A percentile compares a stretch with the other conserved stretches of the same genome.
Conservation (phyloP, 192 early-diverging fungal species). For the Coemansia sp. region DNA sequence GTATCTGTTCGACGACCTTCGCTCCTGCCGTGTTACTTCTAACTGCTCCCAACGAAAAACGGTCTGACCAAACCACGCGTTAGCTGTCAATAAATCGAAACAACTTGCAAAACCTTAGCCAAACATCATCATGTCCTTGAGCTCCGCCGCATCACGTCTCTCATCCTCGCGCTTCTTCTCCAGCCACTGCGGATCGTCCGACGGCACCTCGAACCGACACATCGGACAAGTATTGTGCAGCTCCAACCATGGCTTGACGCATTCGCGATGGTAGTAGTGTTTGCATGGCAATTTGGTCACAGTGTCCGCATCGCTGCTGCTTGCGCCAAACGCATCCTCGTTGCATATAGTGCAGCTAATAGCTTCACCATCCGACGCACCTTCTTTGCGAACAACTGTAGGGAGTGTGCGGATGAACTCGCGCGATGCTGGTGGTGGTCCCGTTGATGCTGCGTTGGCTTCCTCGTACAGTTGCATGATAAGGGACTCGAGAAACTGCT, state of each 20-base stretch:
- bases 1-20: too few relatives aligned
- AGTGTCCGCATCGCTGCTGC: not conserved
- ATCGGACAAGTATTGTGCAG: constrained; percentile 56
- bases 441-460: constrained; percentile 29
- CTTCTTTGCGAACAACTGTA: constrained; percentile 9
- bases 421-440: constrained; percentile 50
- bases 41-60: too few relatives aligned
- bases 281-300: constrained; percentile 41
- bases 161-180: constrained; percentile 45
- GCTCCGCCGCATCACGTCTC: constrained; percentile 15
- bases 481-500: constrained; percentile 40
- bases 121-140: constrained; percentile 50
- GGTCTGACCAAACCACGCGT: too few relatives aligned
- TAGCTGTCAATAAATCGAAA: too few relatives aligned
- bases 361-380: too few relatives aligned
- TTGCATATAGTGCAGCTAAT: constrained; percentile 40
- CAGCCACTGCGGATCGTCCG: constrained; percentile 51
- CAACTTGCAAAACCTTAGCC: constrained; percentile 13
- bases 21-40: too few relatives aligned
- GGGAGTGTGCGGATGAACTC: constrained; percentile 46
- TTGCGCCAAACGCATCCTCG: constrained; percentile 13
- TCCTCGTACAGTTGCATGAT: constrained; percentile 50
- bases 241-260: constrained; percentile 52
- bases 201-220: constrained; percentile 49
- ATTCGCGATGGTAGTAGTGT: constrained; percentile 39